Conservation (phyloP, 768 basidiomycete genomes). For the Mycena galericulata region DNA sequence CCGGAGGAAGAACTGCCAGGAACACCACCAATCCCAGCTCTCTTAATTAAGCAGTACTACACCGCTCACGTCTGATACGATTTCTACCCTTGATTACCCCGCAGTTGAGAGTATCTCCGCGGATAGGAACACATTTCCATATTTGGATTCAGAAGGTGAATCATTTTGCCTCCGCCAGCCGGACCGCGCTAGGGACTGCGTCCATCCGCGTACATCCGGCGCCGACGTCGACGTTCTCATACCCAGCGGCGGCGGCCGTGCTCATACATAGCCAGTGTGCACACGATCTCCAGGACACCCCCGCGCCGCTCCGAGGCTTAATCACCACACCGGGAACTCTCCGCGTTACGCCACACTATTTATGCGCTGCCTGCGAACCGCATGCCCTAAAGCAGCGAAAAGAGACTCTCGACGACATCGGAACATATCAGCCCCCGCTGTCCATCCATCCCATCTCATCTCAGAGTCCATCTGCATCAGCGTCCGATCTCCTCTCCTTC, state of each 20-base stretch:
- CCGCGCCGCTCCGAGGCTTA: conserved; percentile 6
- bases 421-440: conserved; percentile 4
- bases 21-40: conserved; percentile 5
- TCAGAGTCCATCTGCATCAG: too few relatives aligned
- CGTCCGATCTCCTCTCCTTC: too few relatives aligned
- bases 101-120: conserved; percentile 14
- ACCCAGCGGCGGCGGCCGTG: neutral
- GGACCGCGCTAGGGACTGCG: neutral
- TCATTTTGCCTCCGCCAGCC: neutral
- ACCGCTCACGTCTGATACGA: conserved; percentile 1
- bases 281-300: conserved; percentile 3
- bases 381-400: conserved; percentile 18
- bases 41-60: conserved; percentile 12
- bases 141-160: conserved; percentile 2
- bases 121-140: neutral
- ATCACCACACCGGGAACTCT: neutral
- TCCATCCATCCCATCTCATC: conserved; percentile 13
- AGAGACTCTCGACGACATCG: conserved; percentile 22
- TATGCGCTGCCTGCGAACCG: conserved; percentile 16
- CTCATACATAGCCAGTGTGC: neutral
- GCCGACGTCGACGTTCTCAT: neutral
- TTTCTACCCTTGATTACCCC: conserved; percentile 17
- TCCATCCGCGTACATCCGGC: neutral
- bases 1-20: conserved; percentile 9
- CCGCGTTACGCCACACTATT: neutral